Percentiles rank a stretch among this genome's conserved stretches.
Evolutionary conservation across 148 eudicot species (phyloP).

Genomic region (Gaultheria prostrata): DNA sequence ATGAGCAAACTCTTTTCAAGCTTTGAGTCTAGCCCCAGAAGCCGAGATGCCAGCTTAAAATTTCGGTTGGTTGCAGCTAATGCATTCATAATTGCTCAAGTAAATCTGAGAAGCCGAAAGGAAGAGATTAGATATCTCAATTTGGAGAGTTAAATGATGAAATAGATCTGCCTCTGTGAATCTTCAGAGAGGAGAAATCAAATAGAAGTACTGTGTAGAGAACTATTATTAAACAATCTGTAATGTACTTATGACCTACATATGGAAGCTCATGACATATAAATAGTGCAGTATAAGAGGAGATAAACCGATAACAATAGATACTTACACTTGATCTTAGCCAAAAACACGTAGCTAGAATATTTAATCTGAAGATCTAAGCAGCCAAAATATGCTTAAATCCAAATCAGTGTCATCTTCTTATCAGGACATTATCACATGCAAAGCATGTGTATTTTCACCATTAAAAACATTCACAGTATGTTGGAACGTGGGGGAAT

Average conservation of each 20-base stretch:
- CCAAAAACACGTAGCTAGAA: background rate
- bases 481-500: background rate
- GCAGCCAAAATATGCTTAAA: background rate
- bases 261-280: too few species aligned
- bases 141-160: background rate
- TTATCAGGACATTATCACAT: background rate
- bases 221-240: background rate
- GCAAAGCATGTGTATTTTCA: background rate
- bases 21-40: slow-evolving; percentile 85
- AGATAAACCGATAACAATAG: background rate
- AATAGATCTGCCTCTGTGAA: background rate
- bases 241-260: background rate
- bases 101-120: slow-evolving; percentile 17
- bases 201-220: background rate
- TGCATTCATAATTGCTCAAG: slow-evolving; percentile 68
- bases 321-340: too few species aligned
- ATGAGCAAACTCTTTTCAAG: slow-evolving; percentile 88
- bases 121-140: slow-evolving; percentile 1
- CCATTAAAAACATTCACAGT: background rate
- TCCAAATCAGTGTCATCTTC: background rate
- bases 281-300: background rate
- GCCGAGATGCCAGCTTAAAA: slow-evolving; percentile 76
- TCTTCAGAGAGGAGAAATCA: slow-evolving; percentile 1
- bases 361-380: background rate
- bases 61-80: slow-evolving; percentile 96